These are phyloP conservation scores for Russula foetens DNA, from an alignment of 768 basidiomycete genomes.

Conservation along the genomic window DNA sequence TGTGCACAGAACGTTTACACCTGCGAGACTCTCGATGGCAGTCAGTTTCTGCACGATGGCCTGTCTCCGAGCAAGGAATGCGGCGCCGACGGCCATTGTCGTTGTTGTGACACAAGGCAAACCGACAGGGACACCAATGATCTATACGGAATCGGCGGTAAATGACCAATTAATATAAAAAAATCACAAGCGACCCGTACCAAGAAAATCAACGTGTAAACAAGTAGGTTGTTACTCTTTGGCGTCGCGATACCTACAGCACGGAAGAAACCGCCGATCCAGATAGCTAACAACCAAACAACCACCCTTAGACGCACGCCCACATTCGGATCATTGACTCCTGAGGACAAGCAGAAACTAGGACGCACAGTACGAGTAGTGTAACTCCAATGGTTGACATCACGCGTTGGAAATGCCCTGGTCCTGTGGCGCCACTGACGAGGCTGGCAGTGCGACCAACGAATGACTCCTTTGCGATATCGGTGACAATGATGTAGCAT, in stretches of 20 bases:
- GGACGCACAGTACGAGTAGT: slow-evolving; percentile 31
- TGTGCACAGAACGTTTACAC: slow-evolving; percentile 38
- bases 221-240: slow-evolving; percentile 37
- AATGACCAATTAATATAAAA: background rate
- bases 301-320: slow-evolving; percentile 26
- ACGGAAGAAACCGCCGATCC: slow-evolving; percentile 40
- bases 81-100: slow-evolving; percentile 37
- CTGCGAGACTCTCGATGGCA: slow-evolving; percentile 43
- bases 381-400: slow-evolving; percentile 36
- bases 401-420: slow-evolving; percentile 40
- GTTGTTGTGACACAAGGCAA: slow-evolving; percentile 38
- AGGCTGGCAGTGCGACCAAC: slow-evolving; percentile 40
- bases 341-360: background rate
- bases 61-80: slow-evolving; percentile 34
- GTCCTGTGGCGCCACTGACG: slow-evolving; percentile 32
- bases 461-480: slow-evolving; percentile 34
- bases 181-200: slow-evolving; percentile 14
- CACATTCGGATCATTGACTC: background rate
- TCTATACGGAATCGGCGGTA: slow-evolving; percentile 19
- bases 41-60: slow-evolving; percentile 43
- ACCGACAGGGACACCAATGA: slow-evolving; percentile 43
- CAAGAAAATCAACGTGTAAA: slow-evolving; percentile 36
- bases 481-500: slow-evolving; percentile 31
- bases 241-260: slow-evolving; percentile 32
- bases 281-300: slow-evolving; percentile 34